Evolutionary conservation across 331 rosid species (phyloP), one percentile per base, ranked within the genome.

Genomic region (Quercus phellos): DNA sequence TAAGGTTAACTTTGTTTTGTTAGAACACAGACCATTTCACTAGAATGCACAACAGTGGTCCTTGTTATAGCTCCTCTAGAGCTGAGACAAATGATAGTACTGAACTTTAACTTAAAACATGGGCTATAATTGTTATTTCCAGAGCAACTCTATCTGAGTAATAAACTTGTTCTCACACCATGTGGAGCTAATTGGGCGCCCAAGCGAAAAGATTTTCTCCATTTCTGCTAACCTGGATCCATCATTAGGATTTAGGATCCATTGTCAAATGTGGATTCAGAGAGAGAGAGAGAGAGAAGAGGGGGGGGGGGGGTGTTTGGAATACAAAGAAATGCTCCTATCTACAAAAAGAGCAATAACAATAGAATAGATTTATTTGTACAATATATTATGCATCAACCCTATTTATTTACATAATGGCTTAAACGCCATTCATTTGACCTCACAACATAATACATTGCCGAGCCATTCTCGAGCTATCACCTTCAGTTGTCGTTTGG

Each of bases 401-500:
- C 85, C 89, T 80, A 84, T 92, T 83, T 92, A 90, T 92, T 83
- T 92, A 90, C 95, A 92, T 71, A 70, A 80, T 67, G 88, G 83
- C 74, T 79, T 72, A 64, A n/a, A 46, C 61, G 79, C 84, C 84
- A 74, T 77, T 75, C 63, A 55, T 53, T 61, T 26, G 83, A 60
- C 66, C 75, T 74, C 26, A 18, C 4, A 43, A 67, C 74, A 87
- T 27, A 29, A 30, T 38, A 76, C 82, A 70, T 74, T 42, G 43
- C 77, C 74, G 71, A 77, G 79, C 73, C 38, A 82, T 64, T 79
- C 43, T 72, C 74, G 71, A 77, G 79, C 73, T 29, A 82, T 58
- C 81, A 27, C 79, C 82, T 77, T 84, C 74, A 56, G 86, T 70
- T 79, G 71, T 66, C 71, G 4, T 66, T 29, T 8, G 71, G 71